Evolutionary conservation across 805 yeast species (phyloP), one percentile per base, ranked within the genome.

Genomic region (Starmerella etchellsii): DNA sequence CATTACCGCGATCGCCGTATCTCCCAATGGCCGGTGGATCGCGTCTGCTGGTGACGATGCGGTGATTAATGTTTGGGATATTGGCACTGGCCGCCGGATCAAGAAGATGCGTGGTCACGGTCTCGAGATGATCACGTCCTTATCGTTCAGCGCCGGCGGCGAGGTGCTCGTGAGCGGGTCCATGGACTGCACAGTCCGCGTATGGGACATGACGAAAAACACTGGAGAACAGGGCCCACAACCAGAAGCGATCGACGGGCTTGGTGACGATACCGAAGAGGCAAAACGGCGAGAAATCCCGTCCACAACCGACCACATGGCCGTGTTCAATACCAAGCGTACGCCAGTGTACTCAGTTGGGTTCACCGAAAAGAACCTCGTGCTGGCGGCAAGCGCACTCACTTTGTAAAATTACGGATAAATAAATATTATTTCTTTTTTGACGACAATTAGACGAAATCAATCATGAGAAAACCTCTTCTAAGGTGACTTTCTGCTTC

Each of bases 101-200:
- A 91, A 91, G 61, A 69, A 82, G 9, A 83, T 91, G 96, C 73
- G 83, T 43, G 98, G 98, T 0, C 98, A 91, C 58, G 97, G 95
- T 24, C 68, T 82, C 48, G 73, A 81, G 24, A 76, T 94, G 2
- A 78, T 91, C 30, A 80, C 87, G 59, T 82, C 95, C 5, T 66
- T 91, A 46, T 70, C 81, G 4, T 88, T 84, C 59, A 79, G 88
- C 29, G 72, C 73, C 52, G 97, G 87, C 54, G 96, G 97, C 22
- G 75, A 81, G 23, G 83, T 85, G 0, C 68, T 91, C 34, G 87
- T 91, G 4, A 80, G 94, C 61, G 84, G 93, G 19, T 95, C 93
- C 36, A 85, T 93, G 1, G 98, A 91, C 63, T 76, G 78, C 56
- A 77, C 93, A 2, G 93, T 91, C 2, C 71, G 98, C 50, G 94